Conservation (phyloP, 2,329 filamentous ascomycete genomes). For the Cladophialophora carrionii region DNA sequence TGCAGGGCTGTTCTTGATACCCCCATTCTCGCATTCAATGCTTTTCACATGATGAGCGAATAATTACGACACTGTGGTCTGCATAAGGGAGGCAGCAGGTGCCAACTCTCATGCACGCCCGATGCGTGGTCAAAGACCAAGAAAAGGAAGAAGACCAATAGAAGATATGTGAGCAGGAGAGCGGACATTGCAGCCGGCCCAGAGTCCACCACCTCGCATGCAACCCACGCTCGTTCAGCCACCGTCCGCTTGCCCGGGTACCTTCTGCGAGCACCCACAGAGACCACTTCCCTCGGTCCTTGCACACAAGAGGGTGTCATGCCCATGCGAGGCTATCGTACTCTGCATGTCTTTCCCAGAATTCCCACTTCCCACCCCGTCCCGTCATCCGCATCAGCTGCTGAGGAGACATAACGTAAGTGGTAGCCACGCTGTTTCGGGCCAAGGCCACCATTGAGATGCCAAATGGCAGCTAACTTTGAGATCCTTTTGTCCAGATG, state of each 20-base stretch:
- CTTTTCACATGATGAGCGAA: conserved; percentile 3
- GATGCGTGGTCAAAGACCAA: background rate
- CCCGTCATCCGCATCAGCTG: conserved; percentile 27
- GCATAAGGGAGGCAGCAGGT: background rate
- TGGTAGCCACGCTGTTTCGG: background rate
- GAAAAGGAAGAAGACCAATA: conserved; percentile 3
- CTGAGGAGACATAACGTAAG: conserved; percentile 26
- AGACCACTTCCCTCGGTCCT: background rate
- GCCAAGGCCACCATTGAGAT: conserved; percentile 9
- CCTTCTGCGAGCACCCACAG: background rate
- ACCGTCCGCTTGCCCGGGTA: background rate
- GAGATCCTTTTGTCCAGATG: background rate
- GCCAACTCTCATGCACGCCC: background rate
- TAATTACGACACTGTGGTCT: background rate
- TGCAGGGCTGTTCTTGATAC: background rate
- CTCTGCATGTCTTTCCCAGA: conserved; percentile 11
- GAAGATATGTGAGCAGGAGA: conserved; percentile 1
- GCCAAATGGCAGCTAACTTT: background rate
- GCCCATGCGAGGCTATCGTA: conserved; percentile 12
- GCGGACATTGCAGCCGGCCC: conserved; percentile 10
- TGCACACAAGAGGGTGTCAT: conserved; percentile 6
- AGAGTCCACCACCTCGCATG: background rate
- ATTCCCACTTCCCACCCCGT: background rate
- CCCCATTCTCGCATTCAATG: background rate
- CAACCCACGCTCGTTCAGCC: conserved; percentile 5